Evolutionary conservation across 2,329 filamentous ascomycete genomes (phyloP), one percentile per base, ranked within the genome.

Genomic region (Onygena corvina): DNA sequence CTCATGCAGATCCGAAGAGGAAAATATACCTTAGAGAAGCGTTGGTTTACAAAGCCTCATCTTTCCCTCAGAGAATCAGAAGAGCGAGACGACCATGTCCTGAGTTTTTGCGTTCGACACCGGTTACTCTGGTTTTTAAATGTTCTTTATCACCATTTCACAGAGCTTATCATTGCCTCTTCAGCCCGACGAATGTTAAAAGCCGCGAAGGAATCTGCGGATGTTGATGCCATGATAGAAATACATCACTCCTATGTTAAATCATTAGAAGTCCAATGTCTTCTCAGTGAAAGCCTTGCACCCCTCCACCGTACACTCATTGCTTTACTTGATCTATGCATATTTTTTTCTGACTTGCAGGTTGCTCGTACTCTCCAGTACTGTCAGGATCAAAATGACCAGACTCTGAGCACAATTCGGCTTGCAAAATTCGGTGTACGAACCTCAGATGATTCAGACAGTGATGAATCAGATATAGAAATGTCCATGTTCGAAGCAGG

Each of bases 151-250:
- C 80, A 81, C 6, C 92, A 94, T 60, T 68, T 94, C 3, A 81
- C 80, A 2, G 82, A 80, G 12, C 74, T 87, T 1, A 84, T 89
- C 1, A 72, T 94, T 0, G 75, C 74, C 0, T 76, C 80, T 0
- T 73, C 79, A 18, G 76, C 74, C 1, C 59, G 65, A 1, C 69
- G 71, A 25, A 76, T 95, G 69, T 68, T 69, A 4, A 61, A 64
- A 2, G 69, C 74, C 0, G 73, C 95, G 47, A 64, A 67, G 11
- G 67, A 69, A 4, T 79, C 86, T 0, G 72, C 75, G 21, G 86
- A 90, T 56, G 79, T 95, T 7, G 87, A 95, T 60, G 76, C 76
- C 21, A 93, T 95, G 85, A 80, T 88, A 21, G 66, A 67, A 1
- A 73, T 81, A 0, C 88, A 94, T 61, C 67, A 76, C 3, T 61